These are phyloP conservation scores for Misopates orontium DNA, from an alignment of 257 asterid species.

Conservation along the genomic window DNA sequence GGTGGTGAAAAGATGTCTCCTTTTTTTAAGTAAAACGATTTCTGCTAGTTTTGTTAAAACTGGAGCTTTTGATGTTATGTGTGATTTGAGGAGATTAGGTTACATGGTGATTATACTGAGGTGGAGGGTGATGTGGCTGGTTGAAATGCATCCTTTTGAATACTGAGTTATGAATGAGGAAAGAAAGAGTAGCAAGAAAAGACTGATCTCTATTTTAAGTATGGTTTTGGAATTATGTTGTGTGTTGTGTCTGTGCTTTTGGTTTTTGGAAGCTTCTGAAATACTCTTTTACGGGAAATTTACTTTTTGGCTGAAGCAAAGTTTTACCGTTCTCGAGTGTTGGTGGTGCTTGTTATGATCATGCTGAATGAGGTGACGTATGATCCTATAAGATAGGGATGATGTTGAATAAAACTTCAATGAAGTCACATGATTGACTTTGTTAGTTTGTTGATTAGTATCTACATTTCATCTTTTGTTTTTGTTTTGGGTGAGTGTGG, in stretches of 20 bases:
- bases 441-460: conserved; percentile 11
- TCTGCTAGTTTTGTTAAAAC: conserved; percentile 27
- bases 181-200: not conserved
- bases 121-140: conserved; percentile 22
- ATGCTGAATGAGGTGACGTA: not conserved
- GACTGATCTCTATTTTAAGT: not conserved
- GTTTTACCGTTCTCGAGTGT: too few relatives aligned
- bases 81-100: conserved; percentile 12
- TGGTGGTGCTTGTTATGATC: not conserved
- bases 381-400: not conserved
- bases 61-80: conserved; percentile 30
- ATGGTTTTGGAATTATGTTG: not conserved
- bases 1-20: conserved; percentile 31
- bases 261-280: too few relatives aligned
- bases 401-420: conserved; percentile 12
- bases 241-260: too few relatives aligned
- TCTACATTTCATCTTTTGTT: conserved; percentile 1
- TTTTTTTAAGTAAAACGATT: conserved; percentile 1
- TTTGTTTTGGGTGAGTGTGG: too few relatives aligned
- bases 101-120: conserved; percentile 24
- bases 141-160: conserved; percentile 21
- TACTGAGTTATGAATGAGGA: conserved; percentile 3
- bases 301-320: too few relatives aligned
- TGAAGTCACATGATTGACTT: conserved; percentile 3
- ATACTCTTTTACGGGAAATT: too few relatives aligned